These are phyloP conservation scores for Aspergillus indologenus DNA, from an alignment of 495 filamentous ascomycete species.

Conservation along the genomic window DNA sequence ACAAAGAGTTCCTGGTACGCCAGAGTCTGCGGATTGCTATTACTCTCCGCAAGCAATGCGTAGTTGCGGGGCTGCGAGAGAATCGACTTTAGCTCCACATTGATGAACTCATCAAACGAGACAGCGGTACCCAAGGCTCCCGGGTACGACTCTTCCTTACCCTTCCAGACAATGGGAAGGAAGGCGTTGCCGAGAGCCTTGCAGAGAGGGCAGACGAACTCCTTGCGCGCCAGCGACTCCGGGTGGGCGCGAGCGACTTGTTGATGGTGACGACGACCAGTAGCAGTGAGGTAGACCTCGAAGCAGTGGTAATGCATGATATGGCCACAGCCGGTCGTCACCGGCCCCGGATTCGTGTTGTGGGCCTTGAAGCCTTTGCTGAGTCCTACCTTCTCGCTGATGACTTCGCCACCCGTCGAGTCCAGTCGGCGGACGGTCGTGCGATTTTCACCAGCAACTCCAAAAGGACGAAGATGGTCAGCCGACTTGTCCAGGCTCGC, in stretches of 20 bases:
- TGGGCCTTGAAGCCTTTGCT: conserved; percentile 81
- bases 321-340: conserved; percentile 90
- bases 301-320: conserved; percentile 99
- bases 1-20: conserved; percentile 58
- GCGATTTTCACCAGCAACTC: conserved; percentile 82
- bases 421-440: conserved; percentile 71
- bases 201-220: conserved; percentile 97
- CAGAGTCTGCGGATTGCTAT: conserved; percentile 28
- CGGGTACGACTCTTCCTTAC: conserved; percentile 77
- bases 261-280: conserved; percentile 74
- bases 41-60: conserved; percentile 41
- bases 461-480: conserved; percentile 79
- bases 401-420: conserved; percentile 63
- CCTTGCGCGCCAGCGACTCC: conserved; percentile 68
- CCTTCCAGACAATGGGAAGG: conserved; percentile 92
- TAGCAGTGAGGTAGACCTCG: conserved; percentile 81
- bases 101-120: conserved; percentile 59
- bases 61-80: conserved; percentile 37
- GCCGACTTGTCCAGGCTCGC: conserved; percentile 78
- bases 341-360: conserved; percentile 67
- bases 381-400: conserved; percentile 73
- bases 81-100: conserved; percentile 27
- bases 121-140: conserved; percentile 56
- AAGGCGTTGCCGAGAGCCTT: conserved; percentile 96
- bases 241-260: conserved; percentile 94